Percentiles rank a stretch among this genome's conserved stretches.
phyloP scores from a whole-genome alignment of 495 filamentous ascomycete species.

The Daldinia loculata region DNA sequence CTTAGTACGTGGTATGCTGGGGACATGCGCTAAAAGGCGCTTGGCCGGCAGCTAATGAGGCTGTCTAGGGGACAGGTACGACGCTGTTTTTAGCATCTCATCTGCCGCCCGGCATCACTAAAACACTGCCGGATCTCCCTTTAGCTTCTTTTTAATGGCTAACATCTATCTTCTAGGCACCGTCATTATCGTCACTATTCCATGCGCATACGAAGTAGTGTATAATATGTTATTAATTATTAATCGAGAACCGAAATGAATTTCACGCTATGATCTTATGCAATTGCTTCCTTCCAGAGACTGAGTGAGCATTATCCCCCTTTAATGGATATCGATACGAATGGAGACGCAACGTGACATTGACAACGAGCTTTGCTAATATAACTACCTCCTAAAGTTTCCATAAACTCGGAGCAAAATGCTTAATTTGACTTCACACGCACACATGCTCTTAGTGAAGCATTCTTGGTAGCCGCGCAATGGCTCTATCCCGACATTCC shows the following conservation, averaged over 20 bases:
- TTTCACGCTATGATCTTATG: background rate
- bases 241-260: background rate
- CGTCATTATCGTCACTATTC: background rate
- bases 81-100: slow-evolving; percentile 25
- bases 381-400: too few relatives aligned
- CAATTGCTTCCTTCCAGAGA: background rate
- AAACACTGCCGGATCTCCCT: slow-evolving; percentile 10
- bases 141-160: background rate
- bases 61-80: slow-evolving; percentile 8
- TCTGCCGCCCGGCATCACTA: slow-evolving; percentile 11
- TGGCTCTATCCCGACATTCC: too few relatives aligned
- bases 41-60: background rate
- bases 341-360: slow-evolving; percentile 31
- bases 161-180: background rate
- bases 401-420: too few relatives aligned
- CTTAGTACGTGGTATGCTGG: background rate
- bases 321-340: slow-evolving; percentile 20
- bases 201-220: background rate
- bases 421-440: too few relatives aligned
- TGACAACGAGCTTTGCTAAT: background rate
- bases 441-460: too few relatives aligned
- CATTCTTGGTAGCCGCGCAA: too few relatives aligned
- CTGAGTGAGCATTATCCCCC: background rate
- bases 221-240: background rate
- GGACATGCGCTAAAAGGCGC: slow-evolving; percentile 3